Evolutionary conservation across 306 rosid species (phyloP), one percentile per base, ranked within the genome.

Genomic region (Cicer cuneatum): DNA sequence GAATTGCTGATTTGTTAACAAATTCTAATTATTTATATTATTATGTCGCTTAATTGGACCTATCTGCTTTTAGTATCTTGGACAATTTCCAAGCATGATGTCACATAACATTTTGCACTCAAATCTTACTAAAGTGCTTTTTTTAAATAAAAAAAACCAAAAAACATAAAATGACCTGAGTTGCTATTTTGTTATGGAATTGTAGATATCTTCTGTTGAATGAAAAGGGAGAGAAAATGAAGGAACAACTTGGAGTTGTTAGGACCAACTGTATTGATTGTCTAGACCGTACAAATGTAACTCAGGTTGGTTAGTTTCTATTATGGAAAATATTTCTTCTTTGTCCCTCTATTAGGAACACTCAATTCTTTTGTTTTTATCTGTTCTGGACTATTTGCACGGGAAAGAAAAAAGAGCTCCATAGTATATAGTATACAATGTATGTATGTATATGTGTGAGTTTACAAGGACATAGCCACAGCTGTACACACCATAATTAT

Each of bases 251-350:
- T 49, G 99, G 99, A 79, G 90, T 94, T 83, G 90, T 89, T 68
- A 87, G 99, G 86, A 87, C 92, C 82, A 94, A 92, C 76, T 94
- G 99, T 81, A 87, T 92, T 81, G 99, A 94, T 86, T 94, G 99
- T 83, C 84, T 94, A 73, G 99, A 94, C 80, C 97, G 99, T 76
- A 88, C 99, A 43, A 94, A 94, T 87, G 99, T 94, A 56, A 94
- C 97, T 52, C 99, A 94, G 97, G 99, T 90, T 76, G 51, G 85
- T 82, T 86, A 56, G 49, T 41, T 69, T 61, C 37, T 48, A 14
- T 49, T 29, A 18, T 46, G 54, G 14, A 24, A 79, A 54, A 37
- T 57, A 18, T 74, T 29, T 29, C 35, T 69, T 67, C 12, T 72
- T 35, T 18, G 49, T 35, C 35, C 10, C 10, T 75, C 29, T 35